Percentiles rank a stretch among this genome's conserved stretches.
Evolutionary conservation across 208 protist species (phyloP).

Genomic region (Histomonas meleagridis): DNA sequence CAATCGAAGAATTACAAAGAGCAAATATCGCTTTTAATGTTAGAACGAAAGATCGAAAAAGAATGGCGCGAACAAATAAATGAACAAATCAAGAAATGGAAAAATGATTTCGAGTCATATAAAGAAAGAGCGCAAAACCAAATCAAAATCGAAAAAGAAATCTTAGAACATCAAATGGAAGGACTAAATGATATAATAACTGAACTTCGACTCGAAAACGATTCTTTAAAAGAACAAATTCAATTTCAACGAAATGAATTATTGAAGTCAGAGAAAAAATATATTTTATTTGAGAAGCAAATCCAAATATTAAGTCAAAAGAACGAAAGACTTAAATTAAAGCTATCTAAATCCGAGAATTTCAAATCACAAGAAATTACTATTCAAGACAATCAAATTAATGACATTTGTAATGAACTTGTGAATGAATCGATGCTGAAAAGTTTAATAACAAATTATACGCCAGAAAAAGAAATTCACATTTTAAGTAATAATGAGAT

Average conservation of each 20-base stretch:
- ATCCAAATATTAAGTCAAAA: constrained; percentile 14
- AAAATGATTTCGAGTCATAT: not conserved
- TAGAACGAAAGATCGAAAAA: constrained; percentile 27
- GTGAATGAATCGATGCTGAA: not conserved
- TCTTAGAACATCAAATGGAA: constrained; percentile 5
- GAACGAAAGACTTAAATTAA: constrained; percentile 1
- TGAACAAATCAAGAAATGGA: not conserved
- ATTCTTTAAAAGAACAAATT: not conserved
- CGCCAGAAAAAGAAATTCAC: not conserved
- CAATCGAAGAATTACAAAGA: not conserved
- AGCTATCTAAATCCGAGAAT: not conserved
- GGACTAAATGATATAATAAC: not conserved
- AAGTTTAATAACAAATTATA: not conserved
- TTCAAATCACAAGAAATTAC: too few relatives aligned
- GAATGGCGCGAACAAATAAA: not conserved
- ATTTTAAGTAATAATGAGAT: not conserved
- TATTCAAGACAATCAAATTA: too few relatives aligned
- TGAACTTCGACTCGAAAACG: not conserved
- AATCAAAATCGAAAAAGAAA: constrained; percentile 22
- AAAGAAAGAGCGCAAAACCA: constrained; percentile 1
- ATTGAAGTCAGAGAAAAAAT: constrained; percentile 4
- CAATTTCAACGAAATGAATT: constrained; percentile 21
- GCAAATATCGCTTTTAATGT: not conserved
- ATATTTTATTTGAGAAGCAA: not conserved
- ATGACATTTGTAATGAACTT: not conserved